Conservation (phyloP, 129 eudicot genomes). For the Deinandra increscens region DNA sequence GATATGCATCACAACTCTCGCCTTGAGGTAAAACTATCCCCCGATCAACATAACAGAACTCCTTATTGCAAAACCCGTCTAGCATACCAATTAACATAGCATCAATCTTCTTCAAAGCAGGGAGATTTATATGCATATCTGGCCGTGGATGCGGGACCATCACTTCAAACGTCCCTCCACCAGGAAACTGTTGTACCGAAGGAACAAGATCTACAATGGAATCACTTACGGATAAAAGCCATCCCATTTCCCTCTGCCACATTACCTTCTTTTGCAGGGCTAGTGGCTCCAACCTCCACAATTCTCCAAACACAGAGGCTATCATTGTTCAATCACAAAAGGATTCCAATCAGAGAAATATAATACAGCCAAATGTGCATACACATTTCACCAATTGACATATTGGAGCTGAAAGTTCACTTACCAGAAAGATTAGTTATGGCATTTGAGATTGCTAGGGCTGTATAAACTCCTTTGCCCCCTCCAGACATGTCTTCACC, state of each 20-base stretch:
- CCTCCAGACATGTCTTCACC: slow-evolving; percentile 99
- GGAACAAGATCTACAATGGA: slow-evolving; percentile 92
- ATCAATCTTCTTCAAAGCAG: slow-evolving; percentile 89
- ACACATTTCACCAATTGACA: background rate
- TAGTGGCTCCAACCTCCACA: slow-evolving; percentile 97
- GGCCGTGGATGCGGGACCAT: slow-evolving; percentile 88
- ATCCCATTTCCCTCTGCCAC: slow-evolving; percentile 97
- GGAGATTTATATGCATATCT: slow-evolving; percentile 72
- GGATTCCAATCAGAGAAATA: background rate
- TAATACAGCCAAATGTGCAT: background rate
- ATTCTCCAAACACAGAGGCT: slow-evolving; percentile 92
- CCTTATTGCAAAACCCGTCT: slow-evolving; percentile 68
- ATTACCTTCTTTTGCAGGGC: slow-evolving; percentile 72
- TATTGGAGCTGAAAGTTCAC: background rate
- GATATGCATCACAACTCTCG: slow-evolving; percentile 49
- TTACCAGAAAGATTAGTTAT: slow-evolving; percentile 90
- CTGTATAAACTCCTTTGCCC: slow-evolving; percentile 92
- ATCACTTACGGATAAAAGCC: slow-evolving; percentile 80
- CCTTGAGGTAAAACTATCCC: slow-evolving; percentile 52
- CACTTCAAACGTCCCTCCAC: slow-evolving; percentile 81
- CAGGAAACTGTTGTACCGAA: slow-evolving; percentile 66
- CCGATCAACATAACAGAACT: slow-evolving; percentile 82
- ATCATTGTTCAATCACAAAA: slow-evolving; percentile 17
- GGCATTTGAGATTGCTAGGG: slow-evolving; percentile 90
- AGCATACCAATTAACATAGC: slow-evolving; percentile 77